phyloP scores from a whole-genome alignment of 805 yeast genomes.

The Ogataea corticis region DNA sequence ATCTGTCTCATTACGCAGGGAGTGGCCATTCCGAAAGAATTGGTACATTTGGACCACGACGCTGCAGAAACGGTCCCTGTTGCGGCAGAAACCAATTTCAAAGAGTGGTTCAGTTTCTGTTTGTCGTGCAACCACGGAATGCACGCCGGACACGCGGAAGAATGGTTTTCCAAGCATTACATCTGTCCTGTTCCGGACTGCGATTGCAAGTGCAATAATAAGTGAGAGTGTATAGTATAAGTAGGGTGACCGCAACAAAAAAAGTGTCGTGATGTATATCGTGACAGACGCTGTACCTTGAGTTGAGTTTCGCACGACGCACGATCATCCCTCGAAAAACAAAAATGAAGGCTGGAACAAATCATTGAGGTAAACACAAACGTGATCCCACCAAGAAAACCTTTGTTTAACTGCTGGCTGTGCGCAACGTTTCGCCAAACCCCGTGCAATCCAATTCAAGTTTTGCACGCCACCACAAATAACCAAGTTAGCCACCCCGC shows the following conservation, averaged over 20 bases:
- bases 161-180: conserved; percentile 87
- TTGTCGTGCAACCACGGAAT: conserved; percentile 88
- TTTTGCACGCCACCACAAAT: too few relatives aligned
- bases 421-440: too few relatives aligned
- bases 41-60: conserved; percentile 28
- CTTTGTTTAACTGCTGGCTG: too few relatives aligned
- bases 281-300: too few relatives aligned
- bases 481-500: too few relatives aligned
- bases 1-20: conserved; percentile 84
- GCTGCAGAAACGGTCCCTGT: conserved; percentile 10
- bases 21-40: conserved; percentile 51
- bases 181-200: conserved; percentile 96
- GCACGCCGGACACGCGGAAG: conserved; percentile 95
- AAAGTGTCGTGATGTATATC: not conserved
- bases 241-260: not conserved
- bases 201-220: conserved; percentile 72
- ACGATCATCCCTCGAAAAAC: not conserved
- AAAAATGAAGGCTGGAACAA: not conserved
- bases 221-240: conserved; percentile 7
- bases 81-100: conserved; percentile 46
- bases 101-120: conserved; percentile 91
- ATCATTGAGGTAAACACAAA: conserved; percentile 2
- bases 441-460: too few relatives aligned
- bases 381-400: not conserved
- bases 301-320: not conserved